Base-by-base conservation (phyloP, 371 early-diverging fungal genomes). In the Enterocytospora artemiae region DNA sequence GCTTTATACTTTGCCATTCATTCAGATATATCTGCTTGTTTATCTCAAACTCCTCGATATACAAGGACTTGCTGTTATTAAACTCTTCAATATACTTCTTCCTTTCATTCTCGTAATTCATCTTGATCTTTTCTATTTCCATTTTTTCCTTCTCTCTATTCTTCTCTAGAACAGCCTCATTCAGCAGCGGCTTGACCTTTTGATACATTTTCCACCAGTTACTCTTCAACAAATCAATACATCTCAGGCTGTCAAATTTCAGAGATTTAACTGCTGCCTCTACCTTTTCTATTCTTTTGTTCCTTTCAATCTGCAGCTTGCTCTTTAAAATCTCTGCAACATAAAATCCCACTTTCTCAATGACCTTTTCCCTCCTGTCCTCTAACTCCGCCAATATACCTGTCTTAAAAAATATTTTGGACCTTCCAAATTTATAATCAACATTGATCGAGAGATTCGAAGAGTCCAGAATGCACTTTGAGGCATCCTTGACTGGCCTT, bases 391-490 rank as follows among this genome's bases (percentile, higher is more conserved):
- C 82, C 70, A 90, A 82, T 65, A 94, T 91, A 5, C 96, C 93
- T 27, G 96, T 90, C 7, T 88, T 84, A 85, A 98, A 96, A 74
- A 98, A 96, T 25, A 98, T 89, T 74, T 91, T 96, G 58, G 87
- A 88, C 24, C 81, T 83, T 53, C 99, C 99, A 45, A 96, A 82
- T 22, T 89, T 84, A 75, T 87, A 96, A 69, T 85, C 83, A n/a
- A n/a, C n/a, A n/a, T n/a, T n/a, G n/a, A n/a, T n/a, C n/a, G n/a
- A n/a, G 4, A 81, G 82, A 44, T 77, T 75, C 9, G 12, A 5
- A 20, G 12, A 4, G 65, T 89, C 88, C 4, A 46, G 48, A 4
- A 46, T 20, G 5, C 63, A 7, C 48, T 7, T 7, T 5, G 27
- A 28, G 2, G 18, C 28, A 0, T 33, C 16, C 4, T 50, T 20